Evolutionary conservation across 768 basidiomycete genomes (phyloP), one percentile per base, ranked within the genome.

Genomic region (Gyrodon lividus): DNA sequence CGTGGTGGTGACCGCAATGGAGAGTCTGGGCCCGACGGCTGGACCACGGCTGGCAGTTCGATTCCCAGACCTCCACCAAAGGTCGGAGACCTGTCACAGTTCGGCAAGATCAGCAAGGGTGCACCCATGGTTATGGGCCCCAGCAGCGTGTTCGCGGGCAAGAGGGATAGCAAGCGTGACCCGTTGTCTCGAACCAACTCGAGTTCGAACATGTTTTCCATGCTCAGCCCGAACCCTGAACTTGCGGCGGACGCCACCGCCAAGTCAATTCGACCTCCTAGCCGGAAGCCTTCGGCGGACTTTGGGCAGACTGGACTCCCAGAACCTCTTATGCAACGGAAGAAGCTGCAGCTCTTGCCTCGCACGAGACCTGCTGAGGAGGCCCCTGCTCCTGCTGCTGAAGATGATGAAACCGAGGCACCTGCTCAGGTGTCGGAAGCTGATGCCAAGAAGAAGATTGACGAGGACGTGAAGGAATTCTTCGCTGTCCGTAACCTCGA

Each of bases 401-500:
- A 78, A 35, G 75, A 77, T 3, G 83, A 81, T 3, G 83, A 81
- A 35, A 74, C 75, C 16, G 81, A 80, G 8, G 70, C 61, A 14
- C 42, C 55, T 12, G 66, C 62, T 7, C 73, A 76, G 46, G 85
- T 93, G 80, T 74, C 81, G 0, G 85, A 84, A 59, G 81, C 72
- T 1, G 82, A 83, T 16, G 88, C 84, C 33, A 76, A 79, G 70
- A 81, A 82, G 67, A 89, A 87, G 77, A 86, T 96, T 59, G 77
- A 74, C 13, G 86, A 92, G 60, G 90, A 95, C 59, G 72, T 75
- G 50, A 92, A 90, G 70, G 92, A 98, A 74, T 89, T 92, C 75
- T 93, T 87, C 70, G 81, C 77, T 57, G 83, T 91, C 59, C 87
- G 90, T 58, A 88, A 86, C 62, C 67, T 97, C 50, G 85, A 87